Base-by-base conservation (phyloP, 192 early-diverging fungal genomes). In the Backusella macrospora region DNA sequence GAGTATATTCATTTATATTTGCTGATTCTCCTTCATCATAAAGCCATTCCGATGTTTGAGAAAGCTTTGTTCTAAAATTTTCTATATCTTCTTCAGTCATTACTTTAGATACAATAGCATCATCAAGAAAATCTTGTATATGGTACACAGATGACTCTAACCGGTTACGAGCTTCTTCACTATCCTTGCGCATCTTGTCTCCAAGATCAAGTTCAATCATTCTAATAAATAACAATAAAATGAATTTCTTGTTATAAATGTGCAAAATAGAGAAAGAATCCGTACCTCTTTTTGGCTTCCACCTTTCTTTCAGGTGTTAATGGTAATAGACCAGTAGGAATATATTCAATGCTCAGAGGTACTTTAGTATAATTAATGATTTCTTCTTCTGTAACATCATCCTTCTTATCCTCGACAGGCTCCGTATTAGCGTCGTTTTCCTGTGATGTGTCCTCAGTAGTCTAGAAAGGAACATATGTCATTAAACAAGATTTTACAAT, bases 121-220 rank as follows among this genome's bases (percentile, higher is more conserved):
- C 90, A 48, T 93, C 87, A 44, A 93, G 79, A 62, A 95, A 88
- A 47, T 97, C 96, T 63, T 92, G 93, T 45, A 90, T 77, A 37
- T 86, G 88, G 83, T 98, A 99, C 38, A 98, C 84, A 81, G 93
- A 96, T 2, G 94, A 83, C 80, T 99, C 98, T 16, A 99, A 86
- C 55, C 82, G 84, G 82, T 99, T 99, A 46, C 87, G 79, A 15
- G 96, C 93, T 75, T 91, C 92, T 82, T 95, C 95, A 47, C 88
- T 89, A 7, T 86, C 85, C 40, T 84, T 85, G 66, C 91, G 92
- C 14, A 80, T 76, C 4, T 76, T 71, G 80, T 98, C 96, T 71
- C 86, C 85, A 38, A 78, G 73, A 73, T 99, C 96, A 84, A 99
- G 84, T 6, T 63, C 59, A 46, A 66, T 70, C 29, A 87, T 71